Conservation (phyloP, 1,284 basidiomycete species). For the Ganoderma meredithae region DNA sequence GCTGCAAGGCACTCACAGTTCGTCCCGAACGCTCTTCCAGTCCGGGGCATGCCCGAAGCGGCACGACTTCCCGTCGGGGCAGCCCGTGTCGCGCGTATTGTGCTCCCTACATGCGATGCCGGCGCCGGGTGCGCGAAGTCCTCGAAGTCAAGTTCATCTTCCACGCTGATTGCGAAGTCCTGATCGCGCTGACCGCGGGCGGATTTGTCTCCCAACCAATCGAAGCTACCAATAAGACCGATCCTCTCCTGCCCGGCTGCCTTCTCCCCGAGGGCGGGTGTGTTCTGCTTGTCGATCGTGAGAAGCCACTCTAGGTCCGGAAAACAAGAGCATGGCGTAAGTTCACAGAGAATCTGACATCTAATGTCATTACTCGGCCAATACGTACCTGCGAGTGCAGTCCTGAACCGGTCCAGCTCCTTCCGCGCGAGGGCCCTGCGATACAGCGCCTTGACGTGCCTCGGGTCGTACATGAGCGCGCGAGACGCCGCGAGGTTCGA, state of each 20-base stretch:
- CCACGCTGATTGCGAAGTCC: constrained; percentile 43
- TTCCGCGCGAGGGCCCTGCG: constrained; percentile 52
- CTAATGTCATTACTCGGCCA: too few species aligned
- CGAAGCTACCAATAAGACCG: background rate
- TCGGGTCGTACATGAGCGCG: constrained; percentile 50
- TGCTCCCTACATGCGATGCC: constrained; percentile 58
- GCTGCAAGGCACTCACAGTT: constrained; percentile 51
- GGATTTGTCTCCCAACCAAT: constrained; percentile 7
- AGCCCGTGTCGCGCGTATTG: constrained; percentile 51
- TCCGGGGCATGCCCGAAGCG: constrained; percentile 59
- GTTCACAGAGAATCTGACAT: too few species aligned
- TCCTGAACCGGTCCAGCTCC: constrained; percentile 43
- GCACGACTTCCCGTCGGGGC: constrained; percentile 49
- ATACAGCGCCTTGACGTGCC: constrained; percentile 51
- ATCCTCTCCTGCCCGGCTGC: constrained; percentile 10
- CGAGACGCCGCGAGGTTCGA: constrained; percentile 51
- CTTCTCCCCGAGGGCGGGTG: constrained; percentile 42
- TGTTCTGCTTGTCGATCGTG: constrained; percentile 42
- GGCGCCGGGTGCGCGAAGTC: constrained; percentile 58
- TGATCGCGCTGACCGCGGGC: constrained; percentile 27
- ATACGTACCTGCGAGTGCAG: constrained; percentile 47
- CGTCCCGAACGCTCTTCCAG: constrained; percentile 56
- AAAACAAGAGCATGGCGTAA: too few species aligned
- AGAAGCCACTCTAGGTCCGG: constrained; percentile 50
- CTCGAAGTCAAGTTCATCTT: constrained; percentile 50